Evolutionary conservation across 2,329 filamentous ascomycete genomes (phyloP).

Genomic region (Elsinoe fawcettii): DNA sequence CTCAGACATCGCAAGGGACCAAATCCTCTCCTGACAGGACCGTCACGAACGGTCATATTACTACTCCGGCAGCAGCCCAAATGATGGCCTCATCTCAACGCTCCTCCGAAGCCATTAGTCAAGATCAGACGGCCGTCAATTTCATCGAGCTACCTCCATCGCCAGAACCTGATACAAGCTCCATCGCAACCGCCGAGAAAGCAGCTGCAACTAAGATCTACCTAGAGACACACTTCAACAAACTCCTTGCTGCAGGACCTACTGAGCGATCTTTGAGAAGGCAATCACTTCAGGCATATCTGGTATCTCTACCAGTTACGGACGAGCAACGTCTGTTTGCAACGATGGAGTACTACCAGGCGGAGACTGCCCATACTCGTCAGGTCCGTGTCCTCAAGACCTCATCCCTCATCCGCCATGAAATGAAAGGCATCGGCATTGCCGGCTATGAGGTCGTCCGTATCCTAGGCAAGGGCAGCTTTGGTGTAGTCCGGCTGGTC

Average conservation of each 20-base stretch:
- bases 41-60: not conserved
- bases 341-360: constrained; percentile 53
- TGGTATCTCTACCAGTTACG: constrained; percentile 51
- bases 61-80: constrained; percentile 11
- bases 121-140: not conserved
- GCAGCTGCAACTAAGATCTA: constrained; percentile 76
- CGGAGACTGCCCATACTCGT: constrained; percentile 69
- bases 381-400: constrained; percentile 63
- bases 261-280: constrained; percentile 55
- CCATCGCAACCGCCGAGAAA: constrained; percentile 61
- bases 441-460: constrained; percentile 74
- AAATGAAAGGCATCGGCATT: constrained; percentile 44
- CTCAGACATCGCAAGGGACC: constrained; percentile 24
- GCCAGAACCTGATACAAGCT: constrained; percentile 26
- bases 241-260: constrained; percentile 48
- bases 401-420: constrained; percentile 44
- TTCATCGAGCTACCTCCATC: constrained; percentile 1
- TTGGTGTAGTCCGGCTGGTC: constrained; percentile 83
- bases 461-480: constrained; percentile 85
- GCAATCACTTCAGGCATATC: constrained; percentile 54
- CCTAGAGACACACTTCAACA: constrained; percentile 76
- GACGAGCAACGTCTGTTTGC: constrained; percentile 48
- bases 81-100: no score
- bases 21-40: not conserved
- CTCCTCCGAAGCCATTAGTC: no score